Conservation (phyloP, 768 basidiomycete genomes). For the Chalciporus piperatus region DNA sequence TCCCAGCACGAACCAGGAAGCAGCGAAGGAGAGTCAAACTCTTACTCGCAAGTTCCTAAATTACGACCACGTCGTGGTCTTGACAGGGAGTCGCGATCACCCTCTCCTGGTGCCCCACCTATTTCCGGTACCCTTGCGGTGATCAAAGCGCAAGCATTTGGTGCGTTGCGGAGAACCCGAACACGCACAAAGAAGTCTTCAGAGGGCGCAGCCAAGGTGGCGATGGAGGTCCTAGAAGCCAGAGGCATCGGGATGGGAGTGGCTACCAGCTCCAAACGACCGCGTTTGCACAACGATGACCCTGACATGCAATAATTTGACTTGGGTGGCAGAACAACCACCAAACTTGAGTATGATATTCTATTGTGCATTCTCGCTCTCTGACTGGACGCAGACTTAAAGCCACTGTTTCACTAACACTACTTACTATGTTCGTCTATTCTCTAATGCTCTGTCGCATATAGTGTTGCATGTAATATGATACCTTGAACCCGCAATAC, state of each 20-base stretch:
- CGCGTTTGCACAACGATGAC: constrained; percentile 53
- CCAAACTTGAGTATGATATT: constrained; percentile 25
- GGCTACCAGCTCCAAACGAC: constrained; percentile 36
- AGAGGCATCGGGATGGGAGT: constrained; percentile 64
- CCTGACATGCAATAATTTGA: constrained; percentile 40
- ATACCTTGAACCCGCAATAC: constrained; percentile 32
- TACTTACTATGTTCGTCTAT: constrained; percentile 32
- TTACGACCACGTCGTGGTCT: constrained; percentile 48
- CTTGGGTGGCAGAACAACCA: constrained; percentile 9
- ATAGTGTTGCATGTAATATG: constrained; percentile 39
- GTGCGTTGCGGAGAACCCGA: constrained; percentile 76
- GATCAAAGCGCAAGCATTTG: constrained; percentile 89
- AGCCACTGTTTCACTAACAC: constrained; percentile 31
- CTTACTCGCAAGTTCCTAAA: constrained; percentile 40
- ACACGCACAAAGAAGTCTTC: constrained; percentile 69
- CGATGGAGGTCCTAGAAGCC: constrained; percentile 78
- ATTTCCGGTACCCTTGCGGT: constrained; percentile 83
- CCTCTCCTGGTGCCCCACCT: constrained; percentile 43
- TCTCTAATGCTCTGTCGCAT: constrained; percentile 32
- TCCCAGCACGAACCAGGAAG: constrained; percentile 52
- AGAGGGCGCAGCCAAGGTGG: constrained; percentile 69
- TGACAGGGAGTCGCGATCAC: constrained; percentile 46
- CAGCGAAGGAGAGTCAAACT: constrained; percentile 52
- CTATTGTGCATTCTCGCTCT: constrained; percentile 26
- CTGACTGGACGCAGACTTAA: constrained; percentile 23